Evolutionary conservation across 2,329 filamentous ascomycete species (phyloP).

Genomic region (Penicillium palitans): DNA sequence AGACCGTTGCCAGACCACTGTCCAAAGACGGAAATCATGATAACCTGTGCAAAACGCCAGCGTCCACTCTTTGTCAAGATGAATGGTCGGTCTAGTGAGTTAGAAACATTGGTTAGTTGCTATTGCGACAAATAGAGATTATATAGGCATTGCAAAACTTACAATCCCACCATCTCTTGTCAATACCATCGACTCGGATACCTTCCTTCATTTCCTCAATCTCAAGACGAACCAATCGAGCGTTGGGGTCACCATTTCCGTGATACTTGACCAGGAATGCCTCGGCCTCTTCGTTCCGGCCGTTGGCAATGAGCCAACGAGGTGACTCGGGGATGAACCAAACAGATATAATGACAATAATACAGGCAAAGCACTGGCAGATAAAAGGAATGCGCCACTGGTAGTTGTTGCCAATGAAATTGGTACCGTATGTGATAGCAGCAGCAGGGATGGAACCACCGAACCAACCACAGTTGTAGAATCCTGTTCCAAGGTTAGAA

Average conservation of each 20-base stretch:
- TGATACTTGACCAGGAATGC: slow-evolving; percentile 30
- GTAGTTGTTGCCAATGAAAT: slow-evolving; percentile 48
- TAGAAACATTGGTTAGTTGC: not conserved
- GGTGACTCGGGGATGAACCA: slow-evolving; percentile 70
- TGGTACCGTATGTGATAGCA: slow-evolving; percentile 51
- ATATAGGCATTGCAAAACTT: slow-evolving; percentile 18
- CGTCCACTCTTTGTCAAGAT: slow-evolving; percentile 48
- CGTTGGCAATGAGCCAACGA: slow-evolving; percentile 45
- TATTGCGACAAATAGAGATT: not conserved
- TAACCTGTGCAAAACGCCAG: slow-evolving; percentile 51
- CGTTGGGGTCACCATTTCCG: slow-evolving; percentile 29
- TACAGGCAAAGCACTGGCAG: slow-evolving; percentile 63
- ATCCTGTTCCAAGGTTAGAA: slow-evolving; percentile 21
- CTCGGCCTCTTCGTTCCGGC: slow-evolving; percentile 24
- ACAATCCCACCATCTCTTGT: slow-evolving; percentile 53
- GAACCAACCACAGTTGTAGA: slow-evolving; percentile 59
- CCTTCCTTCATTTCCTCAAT: slow-evolving; percentile 36
- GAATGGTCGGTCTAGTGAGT: slow-evolving; percentile 45
- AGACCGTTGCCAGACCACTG: slow-evolving; percentile 55
- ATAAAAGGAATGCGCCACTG: slow-evolving; percentile 66
- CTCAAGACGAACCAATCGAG: slow-evolving; percentile 29
- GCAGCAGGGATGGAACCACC: slow-evolving; percentile 54
- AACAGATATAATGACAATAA: slow-evolving; percentile 55
- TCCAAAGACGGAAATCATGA: slow-evolving; percentile 55
- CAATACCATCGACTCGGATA: slow-evolving; percentile 49